These are phyloP conservation scores for Termitomyces sp. DNA, from an alignment of 768 basidiomycete genomes.

Conservation along the genomic window DNA sequence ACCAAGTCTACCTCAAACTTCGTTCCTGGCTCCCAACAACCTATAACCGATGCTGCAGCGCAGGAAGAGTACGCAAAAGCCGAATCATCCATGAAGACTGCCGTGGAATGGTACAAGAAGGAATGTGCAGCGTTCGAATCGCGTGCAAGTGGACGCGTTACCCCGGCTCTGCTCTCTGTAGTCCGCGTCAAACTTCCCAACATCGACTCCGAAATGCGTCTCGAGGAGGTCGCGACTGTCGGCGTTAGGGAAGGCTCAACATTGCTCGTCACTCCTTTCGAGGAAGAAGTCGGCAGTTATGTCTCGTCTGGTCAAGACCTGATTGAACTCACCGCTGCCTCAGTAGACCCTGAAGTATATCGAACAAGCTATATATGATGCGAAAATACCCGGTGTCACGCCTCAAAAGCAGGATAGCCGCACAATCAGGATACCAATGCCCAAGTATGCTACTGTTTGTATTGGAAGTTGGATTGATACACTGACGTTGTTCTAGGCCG, in stretches of 20 bases:
- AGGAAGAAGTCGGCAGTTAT: conserved; percentile 59
- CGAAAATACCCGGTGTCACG: conserved; percentile 63
- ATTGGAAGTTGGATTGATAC: background rate
- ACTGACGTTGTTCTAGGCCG: conserved; percentile 38
- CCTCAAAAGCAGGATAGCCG: conserved; percentile 67
- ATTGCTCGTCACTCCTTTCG: conserved; percentile 70
- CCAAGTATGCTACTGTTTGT: conserved; percentile 46
- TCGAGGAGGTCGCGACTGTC: conserved; percentile 76
- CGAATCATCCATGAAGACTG: conserved; percentile 55
- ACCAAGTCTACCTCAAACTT: conserved; percentile 50
- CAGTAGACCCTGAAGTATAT: conserved; percentile 71
- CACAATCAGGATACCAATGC: conserved; percentile 76
- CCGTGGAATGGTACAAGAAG: conserved; percentile 71
- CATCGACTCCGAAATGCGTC: conserved; percentile 27
- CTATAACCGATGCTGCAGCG: conserved; percentile 46
- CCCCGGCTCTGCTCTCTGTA: conserved; percentile 61
- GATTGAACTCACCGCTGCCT: conserved; percentile 14
- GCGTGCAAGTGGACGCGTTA: conserved; percentile 72
- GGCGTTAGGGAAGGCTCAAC: conserved; percentile 75
- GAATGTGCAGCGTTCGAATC: conserved; percentile 69
- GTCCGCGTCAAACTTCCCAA: conserved; percentile 55
- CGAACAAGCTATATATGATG: conserved; percentile 71
- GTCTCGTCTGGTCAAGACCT: background rate
- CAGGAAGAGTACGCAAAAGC: conserved; percentile 57
- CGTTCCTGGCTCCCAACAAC: conserved; percentile 63